Percentiles rank a stretch among this genome's conserved stretches.
Conservation (phyloP, 345 rosid species). For the Pugionium cornutum region DNA sequence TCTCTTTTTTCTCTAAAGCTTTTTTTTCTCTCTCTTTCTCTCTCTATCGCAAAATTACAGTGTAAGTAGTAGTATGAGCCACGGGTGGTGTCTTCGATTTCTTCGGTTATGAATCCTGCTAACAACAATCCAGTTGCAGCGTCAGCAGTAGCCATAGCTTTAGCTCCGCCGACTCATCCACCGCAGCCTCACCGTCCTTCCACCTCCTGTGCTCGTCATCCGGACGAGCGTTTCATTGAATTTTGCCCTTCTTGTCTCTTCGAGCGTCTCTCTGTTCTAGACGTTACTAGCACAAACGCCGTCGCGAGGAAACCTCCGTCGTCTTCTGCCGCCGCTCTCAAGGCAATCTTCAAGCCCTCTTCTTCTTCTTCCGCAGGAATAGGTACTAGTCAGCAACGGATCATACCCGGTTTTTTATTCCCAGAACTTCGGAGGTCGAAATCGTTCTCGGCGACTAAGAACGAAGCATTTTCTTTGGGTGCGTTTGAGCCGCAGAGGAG, state of each 20-base stretch:
- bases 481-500: slow-evolving; percentile 93
- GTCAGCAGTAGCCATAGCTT: slow-evolving; percentile 34
- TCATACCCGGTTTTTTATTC: slow-evolving; percentile 42
- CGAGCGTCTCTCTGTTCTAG: slow-evolving; percentile 84
- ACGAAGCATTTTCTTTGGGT: slow-evolving; percentile 74
- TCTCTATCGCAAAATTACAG: slow-evolving; percentile 8
- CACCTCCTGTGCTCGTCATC: slow-evolving; percentile 86
- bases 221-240: slow-evolving; percentile 83
- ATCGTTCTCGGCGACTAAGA: slow-evolving; percentile 91
- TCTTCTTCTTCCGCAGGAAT: slow-evolving; percentile 33
- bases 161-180: slow-evolving; percentile 65
- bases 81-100: slow-evolving; percentile 48
- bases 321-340: slow-evolving; percentile 55
- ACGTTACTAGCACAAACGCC: slow-evolving; percentile 33
- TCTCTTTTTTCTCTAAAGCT: slow-evolving; percentile 4
- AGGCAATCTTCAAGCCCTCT: slow-evolving; percentile 53
- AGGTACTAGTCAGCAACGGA: slow-evolving; percentile 16
- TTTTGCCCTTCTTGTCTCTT: slow-evolving; percentile 98
- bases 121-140: slow-evolving; percentile 55
- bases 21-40: slow-evolving; percentile 6
- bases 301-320: slow-evolving; percentile 55
- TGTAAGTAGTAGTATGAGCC: slow-evolving; percentile 62
- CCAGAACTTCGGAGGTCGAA: slow-evolving; percentile 92
- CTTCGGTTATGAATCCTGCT: slow-evolving; percentile 87
- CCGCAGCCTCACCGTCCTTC: slow-evolving; percentile 88